Percentiles rank a stretch among this genome's conserved stretches.
phyloP scores from a whole-genome alignment of 306 rosid genomes.

The Prosopis cineraria region DNA sequence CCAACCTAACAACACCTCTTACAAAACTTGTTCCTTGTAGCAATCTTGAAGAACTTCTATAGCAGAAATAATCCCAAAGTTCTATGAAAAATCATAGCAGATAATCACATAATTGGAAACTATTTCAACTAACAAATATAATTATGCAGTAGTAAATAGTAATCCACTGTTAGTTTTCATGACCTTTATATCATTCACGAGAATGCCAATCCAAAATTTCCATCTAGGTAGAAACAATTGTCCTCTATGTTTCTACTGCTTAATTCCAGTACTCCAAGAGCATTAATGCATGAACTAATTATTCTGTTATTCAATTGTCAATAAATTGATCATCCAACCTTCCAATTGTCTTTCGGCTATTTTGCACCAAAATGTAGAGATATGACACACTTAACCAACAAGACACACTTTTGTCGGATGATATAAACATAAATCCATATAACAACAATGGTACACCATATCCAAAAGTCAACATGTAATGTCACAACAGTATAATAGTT shows the following conservation, averaged over 20 bases:
- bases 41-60: neutral
- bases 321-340: neutral
- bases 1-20: neutral
- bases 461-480: conserved; percentile 13
- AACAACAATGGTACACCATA: neutral
- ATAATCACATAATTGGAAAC: neutral
- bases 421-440: neutral
- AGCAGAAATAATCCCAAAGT: conserved; percentile 3
- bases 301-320: neutral
- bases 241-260: neutral
- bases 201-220: neutral
- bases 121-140: neutral
- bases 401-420: neutral
- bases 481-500: neutral
- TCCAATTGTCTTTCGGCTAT: neutral
- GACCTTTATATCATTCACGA: neutral
- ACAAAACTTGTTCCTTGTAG: neutral
- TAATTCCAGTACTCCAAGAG: neutral
- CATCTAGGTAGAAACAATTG: neutral
- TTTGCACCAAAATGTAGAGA: neutral
- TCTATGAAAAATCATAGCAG: neutral
- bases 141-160: neutral
- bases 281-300: neutral
- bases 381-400: neutral
- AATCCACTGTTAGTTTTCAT: neutral